Base-by-base conservation (phyloP, 2,329 filamentous ascomycete genomes). In the Byssochlamys sp. region DNA sequence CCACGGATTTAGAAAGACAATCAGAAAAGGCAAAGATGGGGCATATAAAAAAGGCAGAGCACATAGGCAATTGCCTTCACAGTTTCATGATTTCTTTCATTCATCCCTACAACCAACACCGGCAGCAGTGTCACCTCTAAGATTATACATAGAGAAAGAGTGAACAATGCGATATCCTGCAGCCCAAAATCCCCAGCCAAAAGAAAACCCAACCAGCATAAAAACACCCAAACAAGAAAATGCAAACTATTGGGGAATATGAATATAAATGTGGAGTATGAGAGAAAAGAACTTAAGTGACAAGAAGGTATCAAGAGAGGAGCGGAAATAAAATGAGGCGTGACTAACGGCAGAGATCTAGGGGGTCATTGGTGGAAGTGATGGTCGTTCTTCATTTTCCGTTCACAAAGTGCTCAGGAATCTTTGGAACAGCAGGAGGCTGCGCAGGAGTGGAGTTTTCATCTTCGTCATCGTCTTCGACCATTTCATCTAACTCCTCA, bases 401-500 rank as follows among this genome's bases (percentile, higher is more conserved):
- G 25, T 64, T 68, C 49, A 63, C 54, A 58, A 70, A 71, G 5
- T 57, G 63, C 29, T 65, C 58, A 25, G 73, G 71, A 24, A 75
- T 68, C 31, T 64, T 60, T 12, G 73, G 73, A 53, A 75, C 63
- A 2, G 68, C 57, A 3, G 70, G 69, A 2, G 68, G 65, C 39
- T 61, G 60, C 28, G 57, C 60, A 19, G 61, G 59, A 54, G 63
- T 63, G 10, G 60, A 45, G 48, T 57, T 58, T 28, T 64, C 60
- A 48, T 52, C 55, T 11, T 60, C 58, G n/a, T 74, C 70, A 11
- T 73, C 83, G 1, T 82, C 81, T 12, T 85, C 84, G 49, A 77
- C 80, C 62, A 80, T 70, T n/a, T 83, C 84, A 53, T 84, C 83
- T 52, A 87, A 66, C 2, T 83, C 78, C 67, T 88, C 86, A 2